Evolutionary conservation across 176 grass and related monocot species (phyloP).

Genomic region (Musa acuminata): DNA sequence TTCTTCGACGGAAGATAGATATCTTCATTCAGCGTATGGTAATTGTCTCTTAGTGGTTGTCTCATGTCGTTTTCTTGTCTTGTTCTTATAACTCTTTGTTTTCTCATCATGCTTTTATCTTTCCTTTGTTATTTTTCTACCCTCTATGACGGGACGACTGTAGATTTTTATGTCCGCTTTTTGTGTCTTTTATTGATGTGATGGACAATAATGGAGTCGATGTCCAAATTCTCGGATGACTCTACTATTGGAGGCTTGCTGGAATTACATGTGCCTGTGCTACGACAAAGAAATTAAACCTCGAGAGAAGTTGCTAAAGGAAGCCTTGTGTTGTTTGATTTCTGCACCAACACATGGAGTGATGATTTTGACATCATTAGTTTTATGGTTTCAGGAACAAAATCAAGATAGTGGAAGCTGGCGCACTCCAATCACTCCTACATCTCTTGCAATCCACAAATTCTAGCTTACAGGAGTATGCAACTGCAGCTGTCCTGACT

Average conservation of each 20-base stretch:
- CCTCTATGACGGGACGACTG: no score
- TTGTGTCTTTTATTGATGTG: no score
- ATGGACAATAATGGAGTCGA: no score
- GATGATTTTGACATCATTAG: not conserved
- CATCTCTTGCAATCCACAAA: constrained; percentile 59
- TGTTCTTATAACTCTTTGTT: constrained; percentile 23
- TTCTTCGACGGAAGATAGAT: not conserved
- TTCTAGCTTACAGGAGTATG: constrained; percentile 71
- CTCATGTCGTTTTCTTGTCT: constrained; percentile 23
- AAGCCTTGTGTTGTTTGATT: constrained; percentile 3
- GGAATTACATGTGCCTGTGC: no score
- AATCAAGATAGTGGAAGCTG: constrained; percentile 67
- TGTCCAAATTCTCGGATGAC: no score
- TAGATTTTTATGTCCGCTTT: no score
- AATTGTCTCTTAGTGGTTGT: no score
- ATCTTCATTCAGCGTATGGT: not conserved
- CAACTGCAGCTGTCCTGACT: constrained; percentile 63
- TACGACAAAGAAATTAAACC: no score
- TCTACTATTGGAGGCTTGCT: no score
- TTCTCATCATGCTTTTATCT: not conserved
- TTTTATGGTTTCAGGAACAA: constrained; percentile 59
- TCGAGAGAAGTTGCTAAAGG: no score
- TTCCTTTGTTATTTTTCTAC: no score
- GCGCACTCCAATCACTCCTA: constrained; percentile 50
- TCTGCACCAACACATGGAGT: not conserved